Conservation (phyloP, 2,329 filamentous ascomycete genomes). For the Fusarium piperis region DNA sequence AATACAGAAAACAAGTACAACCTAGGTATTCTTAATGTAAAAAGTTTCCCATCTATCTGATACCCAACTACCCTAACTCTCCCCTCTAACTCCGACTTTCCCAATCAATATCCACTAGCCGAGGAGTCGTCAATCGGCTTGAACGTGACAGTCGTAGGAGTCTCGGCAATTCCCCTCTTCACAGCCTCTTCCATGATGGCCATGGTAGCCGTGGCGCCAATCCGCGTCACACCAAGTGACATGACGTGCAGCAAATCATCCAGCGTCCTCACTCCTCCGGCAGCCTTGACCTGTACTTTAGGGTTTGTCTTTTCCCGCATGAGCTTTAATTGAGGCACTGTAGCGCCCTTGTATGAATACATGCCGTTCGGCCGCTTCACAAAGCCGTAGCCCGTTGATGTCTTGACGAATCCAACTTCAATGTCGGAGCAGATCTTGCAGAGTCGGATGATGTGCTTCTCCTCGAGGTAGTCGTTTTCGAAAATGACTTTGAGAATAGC, state of each 20-base stretch:
- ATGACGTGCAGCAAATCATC: conserved; percentile 65
- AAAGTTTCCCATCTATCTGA: too few relatives aligned
- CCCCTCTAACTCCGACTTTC: background rate
- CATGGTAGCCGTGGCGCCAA: conserved; percentile 65
- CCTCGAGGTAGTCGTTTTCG: conserved; percentile 66
- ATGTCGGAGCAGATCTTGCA: conserved; percentile 64
- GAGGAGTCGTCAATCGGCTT: conserved; percentile 6
- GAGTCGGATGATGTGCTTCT: conserved; percentile 60
- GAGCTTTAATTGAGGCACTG: conserved; percentile 59
- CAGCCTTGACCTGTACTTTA: conserved; percentile 65
- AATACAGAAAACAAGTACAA: too few relatives aligned
- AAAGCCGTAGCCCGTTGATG: conserved; percentile 69
- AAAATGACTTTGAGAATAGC: conserved; percentile 69
- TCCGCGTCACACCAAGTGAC: conserved; percentile 62
- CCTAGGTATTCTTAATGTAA: too few relatives aligned
- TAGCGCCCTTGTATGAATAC: conserved; percentile 65
- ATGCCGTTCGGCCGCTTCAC: conserved; percentile 62
- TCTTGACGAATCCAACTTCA: conserved; percentile 67
- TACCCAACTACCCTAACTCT: background rate
- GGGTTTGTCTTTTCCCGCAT: conserved; percentile 59
- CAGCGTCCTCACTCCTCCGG: conserved; percentile 65
- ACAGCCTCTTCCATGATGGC: conserved; percentile 65
- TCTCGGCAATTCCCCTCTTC: conserved; percentile 56
- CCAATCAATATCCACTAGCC: conserved; percentile 13
- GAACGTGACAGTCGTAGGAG: conserved; percentile 31